phyloP scores from a whole-genome alignment of 768 basidiomycete genomes.

The Phanerochaete carnosa region DNA sequence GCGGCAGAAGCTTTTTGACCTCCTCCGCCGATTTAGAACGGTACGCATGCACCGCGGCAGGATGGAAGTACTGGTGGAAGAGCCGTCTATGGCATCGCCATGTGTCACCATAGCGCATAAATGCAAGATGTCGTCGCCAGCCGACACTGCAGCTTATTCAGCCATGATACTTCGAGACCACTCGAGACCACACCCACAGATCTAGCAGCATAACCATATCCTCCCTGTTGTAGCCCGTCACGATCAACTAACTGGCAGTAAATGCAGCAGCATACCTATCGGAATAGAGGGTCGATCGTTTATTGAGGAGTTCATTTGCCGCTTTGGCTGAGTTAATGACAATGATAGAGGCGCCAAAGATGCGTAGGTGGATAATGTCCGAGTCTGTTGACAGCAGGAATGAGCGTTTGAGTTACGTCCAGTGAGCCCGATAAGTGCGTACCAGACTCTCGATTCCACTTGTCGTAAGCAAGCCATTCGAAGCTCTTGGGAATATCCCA shows the following conservation, averaged over 20 bases:
- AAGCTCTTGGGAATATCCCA: conserved; percentile 23
- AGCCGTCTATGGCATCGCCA: conserved; percentile 4
- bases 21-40: background rate
- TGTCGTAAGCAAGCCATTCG: conserved; percentile 18
- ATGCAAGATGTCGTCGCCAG: conserved; percentile 6
- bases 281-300: conserved; percentile 9
- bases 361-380: background rate
- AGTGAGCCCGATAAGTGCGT: no score
- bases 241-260: background rate
- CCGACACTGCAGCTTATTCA: background rate
- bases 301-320: conserved; percentile 6
- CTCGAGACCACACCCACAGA: background rate
- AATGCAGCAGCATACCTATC: background rate
- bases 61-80: conserved; percentile 9
- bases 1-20: conserved; percentile 1
- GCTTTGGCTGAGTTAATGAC: background rate
- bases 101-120: conserved; percentile 9
- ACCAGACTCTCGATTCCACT: conserved; percentile 25
- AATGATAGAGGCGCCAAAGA: conserved; percentile 5
- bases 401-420: no score
- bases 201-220: background rate
- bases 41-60: background rate
- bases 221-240: background rate
- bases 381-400: conserved; percentile 5
- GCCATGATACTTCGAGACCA: no score